Evolutionary conservation across 768 basidiomycete species (phyloP).

Genomic region (Exsudoporus frostii): DNA sequence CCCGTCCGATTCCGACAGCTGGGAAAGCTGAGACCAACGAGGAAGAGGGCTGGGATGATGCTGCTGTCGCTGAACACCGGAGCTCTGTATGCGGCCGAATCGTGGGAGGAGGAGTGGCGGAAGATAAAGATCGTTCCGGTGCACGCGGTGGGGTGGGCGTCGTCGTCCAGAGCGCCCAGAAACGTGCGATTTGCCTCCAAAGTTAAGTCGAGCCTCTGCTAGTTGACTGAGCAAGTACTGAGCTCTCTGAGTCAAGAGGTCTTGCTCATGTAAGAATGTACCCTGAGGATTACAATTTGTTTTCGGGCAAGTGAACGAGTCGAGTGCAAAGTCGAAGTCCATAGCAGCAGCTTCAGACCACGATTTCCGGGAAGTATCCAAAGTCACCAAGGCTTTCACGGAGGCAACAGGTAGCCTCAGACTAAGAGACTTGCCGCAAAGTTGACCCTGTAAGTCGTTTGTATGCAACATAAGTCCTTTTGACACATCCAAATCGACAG

Average conservation of each 20-base stretch:
- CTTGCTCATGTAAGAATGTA: constrained; percentile 68
- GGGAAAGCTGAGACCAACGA: constrained; percentile 23
- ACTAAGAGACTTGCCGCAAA: constrained; percentile 62
- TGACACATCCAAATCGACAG: constrained; percentile 52
- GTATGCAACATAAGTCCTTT: constrained; percentile 61
- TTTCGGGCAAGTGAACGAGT: constrained; percentile 65
- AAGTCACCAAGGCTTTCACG: constrained; percentile 49
- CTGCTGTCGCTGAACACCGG: constrained; percentile 5
- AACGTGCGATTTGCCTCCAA: not conserved
- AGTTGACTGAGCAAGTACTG: constrained; percentile 46
- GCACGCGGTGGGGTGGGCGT: constrained; percentile 18
- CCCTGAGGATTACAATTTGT: constrained; percentile 54
- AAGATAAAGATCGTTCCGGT: constrained; percentile 52
- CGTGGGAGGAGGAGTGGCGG: constrained; percentile 36
- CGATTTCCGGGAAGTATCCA: constrained; percentile 34
- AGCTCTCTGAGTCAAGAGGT: constrained; percentile 63
- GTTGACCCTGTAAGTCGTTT: constrained; percentile 72
- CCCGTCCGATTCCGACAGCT: constrained; percentile 62
- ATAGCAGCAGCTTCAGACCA: constrained; percentile 71
- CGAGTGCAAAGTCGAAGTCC: constrained; percentile 54
- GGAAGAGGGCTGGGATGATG: constrained; percentile 5
- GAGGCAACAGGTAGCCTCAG: constrained; percentile 51
- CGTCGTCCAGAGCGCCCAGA: not conserved
- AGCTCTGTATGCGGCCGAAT: constrained; percentile 12
- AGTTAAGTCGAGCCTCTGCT: constrained; percentile 13